Evolutionary conservation across 202 grass and related monocot genomes (phyloP).

Genomic region (Cymbopogon flexuosus): DNA sequence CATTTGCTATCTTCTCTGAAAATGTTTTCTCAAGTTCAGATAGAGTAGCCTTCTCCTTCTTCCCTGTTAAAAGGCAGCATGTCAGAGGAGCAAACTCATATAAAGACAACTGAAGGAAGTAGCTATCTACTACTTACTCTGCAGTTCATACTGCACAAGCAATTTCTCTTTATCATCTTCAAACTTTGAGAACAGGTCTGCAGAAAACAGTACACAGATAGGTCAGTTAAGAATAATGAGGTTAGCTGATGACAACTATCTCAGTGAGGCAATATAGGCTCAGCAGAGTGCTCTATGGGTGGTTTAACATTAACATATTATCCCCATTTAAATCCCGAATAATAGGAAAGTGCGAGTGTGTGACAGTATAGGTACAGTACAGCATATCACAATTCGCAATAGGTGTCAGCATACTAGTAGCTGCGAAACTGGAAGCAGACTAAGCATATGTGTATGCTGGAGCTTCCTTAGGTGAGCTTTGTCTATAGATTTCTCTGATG

Average conservation of each 20-base stretch:
- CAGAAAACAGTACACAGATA: not conserved
- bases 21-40: conserved; percentile 70
- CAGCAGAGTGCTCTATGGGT: not conserved
- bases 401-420: not conserved
- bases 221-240: conserved; percentile 12
- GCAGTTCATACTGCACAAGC: conserved; percentile 64
- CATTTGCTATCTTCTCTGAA: conserved; percentile 62
- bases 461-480: not conserved
- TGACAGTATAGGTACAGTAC: not conserved
- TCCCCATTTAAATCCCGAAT: not conserved
- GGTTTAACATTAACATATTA: not conserved
- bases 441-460: not conserved
- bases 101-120: not conserved
- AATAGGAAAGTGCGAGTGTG: not conserved
- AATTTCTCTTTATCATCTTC: conserved; percentile 92
- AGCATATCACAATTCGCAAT: not conserved
- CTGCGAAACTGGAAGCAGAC: not conserved
- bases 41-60: conserved; percentile 76
- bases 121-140: conserved; percentile 51
- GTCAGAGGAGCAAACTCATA: conserved; percentile 2
- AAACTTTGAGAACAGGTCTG: conserved; percentile 80
- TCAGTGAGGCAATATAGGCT: not conserved
- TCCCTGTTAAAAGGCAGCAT: conserved; percentile 44
- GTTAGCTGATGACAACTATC: not conserved
- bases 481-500: not conserved